Evolutionary conservation across 495 filamentous ascomycete species (phyloP), one percentile per base, ranked within the genome.

Genomic region (Hypomontagnella submonticulosa): DNA sequence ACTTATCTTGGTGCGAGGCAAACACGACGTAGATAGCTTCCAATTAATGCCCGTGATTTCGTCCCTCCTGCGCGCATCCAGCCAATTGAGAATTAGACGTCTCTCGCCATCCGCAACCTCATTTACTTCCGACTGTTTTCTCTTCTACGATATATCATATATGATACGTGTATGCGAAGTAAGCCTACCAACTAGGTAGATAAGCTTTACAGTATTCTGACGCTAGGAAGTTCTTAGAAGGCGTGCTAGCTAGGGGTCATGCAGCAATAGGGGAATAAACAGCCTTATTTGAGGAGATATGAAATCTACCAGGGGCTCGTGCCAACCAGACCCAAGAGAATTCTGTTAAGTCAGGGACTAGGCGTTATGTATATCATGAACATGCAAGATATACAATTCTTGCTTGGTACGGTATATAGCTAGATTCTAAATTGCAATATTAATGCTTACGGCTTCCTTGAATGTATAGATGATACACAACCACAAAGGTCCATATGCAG

Each of bases 181-280:
- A 27, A 27, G 23, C 23, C 23, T 27, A 27, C 23, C 23, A 3
- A 27, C 36, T 38, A 38, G 36, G 36, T 38, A 38, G 36, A 38
- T 11, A 38, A 38, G n/a, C 36, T 12, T 12, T 38, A 38, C n/a
- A 18, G 4, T n/a, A 13, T 4, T 49, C 40, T 42, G 34, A 56
- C 56, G 51, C 46, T 49, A 67, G 16, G 13, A 44, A 33, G 32
- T 4, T 19, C 37, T 13, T 6, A 5, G 43, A 62, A 62, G 52
- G n/a, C 42, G 65, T 68, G 65, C 65, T 63, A 63, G 43, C 65
- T 47, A 37, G 59, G 64, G 55, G 55, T 63, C 27, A 15, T 30
- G 12, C 48, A 47, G 48, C 10, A 48, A 40, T 48, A 33, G 18
- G 20, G 16, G 36, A 13, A 13, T 50, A 49, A 3, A 27, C 19